Evolutionary conservation across 2,329 filamentous ascomycete species (phyloP), one percentile per base, ranked within the genome.

Genomic region (Cladophialophora bantiana): DNA sequence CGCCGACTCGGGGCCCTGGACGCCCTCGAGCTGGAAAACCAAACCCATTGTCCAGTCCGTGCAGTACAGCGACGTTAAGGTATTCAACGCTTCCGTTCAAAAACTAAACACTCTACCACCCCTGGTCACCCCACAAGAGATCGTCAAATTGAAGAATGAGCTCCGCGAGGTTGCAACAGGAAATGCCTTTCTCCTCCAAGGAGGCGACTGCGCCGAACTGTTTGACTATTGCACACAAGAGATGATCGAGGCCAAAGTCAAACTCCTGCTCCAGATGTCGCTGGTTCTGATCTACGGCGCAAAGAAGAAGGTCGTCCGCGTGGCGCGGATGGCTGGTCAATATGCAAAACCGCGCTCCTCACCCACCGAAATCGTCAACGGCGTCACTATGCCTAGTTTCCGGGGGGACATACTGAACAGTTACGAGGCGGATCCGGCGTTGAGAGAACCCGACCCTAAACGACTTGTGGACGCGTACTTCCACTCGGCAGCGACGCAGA

Each of bases 371-470:
- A 85, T 88, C 1, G 82, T 96, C 59, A 83, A 96, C 70, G 94
- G 93, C 59, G 87, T 88, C 67, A 88, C 93, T 75, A 90, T 97
- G 62, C 91, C 92, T 3, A 95, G 92, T 50, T 99, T 98, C 84
- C 86, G 95, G 60, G 95, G 95, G 15, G 95, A 99, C 74, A 98
- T 98, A 68, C 84, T 99, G 70, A 99, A 99, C 76, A 94, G 94
- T 32, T 97, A 90, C 80, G 86, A 77, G 7, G 76, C 81, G 10
- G 78, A 88, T 42, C 81, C 88, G 0, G 87, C 90, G n/a, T 88
- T 94, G 70, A 84, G 95, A 64, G 86, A 86, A 45, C 89, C 96
- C 38, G 93, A 98, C 76, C 94, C 95, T 0, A 86, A 87, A 58
- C 87, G 95, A 45, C 85, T 99, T 7, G 91, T 98, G 45, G 89